A percentile compares a stretch with the other conserved stretches of the same genome.
phyloP scores from a whole-genome alignment of 139 green algal species.

The Picochlorum sp. region DNA sequence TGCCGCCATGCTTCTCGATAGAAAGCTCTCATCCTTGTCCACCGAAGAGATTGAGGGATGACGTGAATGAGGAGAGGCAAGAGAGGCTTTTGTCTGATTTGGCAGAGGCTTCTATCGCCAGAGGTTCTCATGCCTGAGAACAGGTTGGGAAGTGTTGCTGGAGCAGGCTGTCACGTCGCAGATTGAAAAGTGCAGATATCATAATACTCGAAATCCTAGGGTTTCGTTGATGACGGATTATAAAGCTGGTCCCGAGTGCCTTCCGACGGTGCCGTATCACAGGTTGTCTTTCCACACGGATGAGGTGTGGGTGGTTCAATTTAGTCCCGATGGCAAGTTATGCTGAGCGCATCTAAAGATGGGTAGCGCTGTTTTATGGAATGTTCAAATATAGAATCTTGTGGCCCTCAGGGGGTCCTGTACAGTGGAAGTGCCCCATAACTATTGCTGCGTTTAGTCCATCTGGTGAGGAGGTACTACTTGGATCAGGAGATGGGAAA shows the following conservation, averaged over 20 bases:
- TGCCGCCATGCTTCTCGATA: constrained; percentile 16
- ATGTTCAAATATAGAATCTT: constrained; percentile 1
- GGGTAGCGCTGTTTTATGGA: constrained; percentile 55
- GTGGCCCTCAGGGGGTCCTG: constrained; percentile 5
- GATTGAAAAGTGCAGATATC: constrained; percentile 49
- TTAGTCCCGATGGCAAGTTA: constrained; percentile 21
- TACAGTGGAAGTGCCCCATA: constrained; percentile 16
- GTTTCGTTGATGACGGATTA: constrained; percentile 67
- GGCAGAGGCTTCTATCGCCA: constrained; percentile 28
- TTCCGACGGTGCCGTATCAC: constrained; percentile 49
- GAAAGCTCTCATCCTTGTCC: constrained; percentile 2
- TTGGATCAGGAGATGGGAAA: constrained; percentile 20
- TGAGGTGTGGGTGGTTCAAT: constrained; percentile 40
- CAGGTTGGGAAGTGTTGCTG: constrained; percentile 57
- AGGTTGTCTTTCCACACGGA: constrained; percentile 27
- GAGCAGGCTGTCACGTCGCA: constrained; percentile 41
- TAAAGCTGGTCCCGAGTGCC: constrained; percentile 55
- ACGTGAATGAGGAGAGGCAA: constrained; percentile 5
- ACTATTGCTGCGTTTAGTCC: constrained; percentile 47
- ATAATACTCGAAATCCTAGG: constrained; percentile 40
- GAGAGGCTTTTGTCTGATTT: constrained; percentile 26
- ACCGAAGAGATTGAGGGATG: constrained; percentile 7
- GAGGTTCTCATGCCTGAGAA: constrained; percentile 55
- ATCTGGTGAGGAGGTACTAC: constrained; percentile 30
- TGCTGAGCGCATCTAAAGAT: constrained; percentile 70